Evolutionary conservation across 345 rosid species (phyloP), one percentile per base, ranked within the genome.

Genomic region (Gossypium thurberi): DNA sequence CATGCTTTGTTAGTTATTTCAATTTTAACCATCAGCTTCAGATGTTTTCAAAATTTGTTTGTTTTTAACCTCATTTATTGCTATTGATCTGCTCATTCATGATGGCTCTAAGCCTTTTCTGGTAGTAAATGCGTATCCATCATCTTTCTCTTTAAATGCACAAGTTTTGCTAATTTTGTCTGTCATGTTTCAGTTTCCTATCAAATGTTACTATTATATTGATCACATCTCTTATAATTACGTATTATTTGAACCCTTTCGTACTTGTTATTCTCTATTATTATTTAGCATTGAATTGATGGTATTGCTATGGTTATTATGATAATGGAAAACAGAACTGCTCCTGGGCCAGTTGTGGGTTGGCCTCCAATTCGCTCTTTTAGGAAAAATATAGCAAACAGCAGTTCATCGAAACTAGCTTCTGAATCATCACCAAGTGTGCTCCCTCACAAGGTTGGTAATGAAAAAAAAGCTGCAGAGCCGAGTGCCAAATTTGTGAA

Each of bases 311-410:
- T 72, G n/a, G 63, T 58, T 58, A 68, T 55, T 15, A 25, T 74
- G 75, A 3, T 44, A 50, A 58, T 53, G 0, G 60, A 46, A 78
- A 83, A 77, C 76, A 95, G 99, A 82, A 87, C 86, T 76, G 98
- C 99, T 72, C 91, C 98, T 74, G 91, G 91, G 78, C 88, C 97
- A 79, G 93, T 96, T 25, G 99, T 96, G 65, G 99, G 99, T 62
- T 96, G 99, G 99, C 99, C 99, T 64, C 99, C 99, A 65, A 84
- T 96, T 73, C 82, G 99, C 8, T 88, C 98, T 13, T 91, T 84
- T 59, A 85, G 99, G 88, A 96, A 87, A 89, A 91, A 96, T 71
- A 84, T 96, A 71, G 89, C 92, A 6, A 81, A 78, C 84, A 83
- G 80, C 82, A 86, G 88, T 79, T 82, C 94, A 33, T 81, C 90